These are phyloP conservation scores for Parietichytrium sp. DNA, from an alignment of 108 stramenopile species.

Conservation along the genomic window DNA sequence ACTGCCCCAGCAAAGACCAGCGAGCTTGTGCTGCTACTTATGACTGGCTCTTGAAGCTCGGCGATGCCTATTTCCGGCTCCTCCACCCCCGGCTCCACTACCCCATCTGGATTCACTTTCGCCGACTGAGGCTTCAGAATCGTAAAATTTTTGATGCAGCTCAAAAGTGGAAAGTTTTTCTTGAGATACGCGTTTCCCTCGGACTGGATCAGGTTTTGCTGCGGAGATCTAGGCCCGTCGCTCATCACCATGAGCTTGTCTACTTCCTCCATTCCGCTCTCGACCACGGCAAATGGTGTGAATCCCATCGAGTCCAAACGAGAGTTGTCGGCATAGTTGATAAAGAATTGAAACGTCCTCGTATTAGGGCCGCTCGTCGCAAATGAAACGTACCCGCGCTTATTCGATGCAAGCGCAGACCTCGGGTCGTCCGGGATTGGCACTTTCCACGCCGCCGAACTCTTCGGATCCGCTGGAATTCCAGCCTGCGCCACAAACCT, in stretches of 20 bases:
- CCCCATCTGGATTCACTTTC: no score
- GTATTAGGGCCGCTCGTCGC: conserved; percentile 35
- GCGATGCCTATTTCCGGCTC: no score
- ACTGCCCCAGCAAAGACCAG: no score
- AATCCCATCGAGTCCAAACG: conserved; percentile 37
- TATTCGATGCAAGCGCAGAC: conserved; percentile 19
- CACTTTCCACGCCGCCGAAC: neutral
- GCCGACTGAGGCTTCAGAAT: no score
- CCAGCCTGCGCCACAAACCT: conserved; percentile 36
- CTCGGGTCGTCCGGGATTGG: conserved; percentile 39
- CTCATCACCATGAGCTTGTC: conserved; percentile 41
- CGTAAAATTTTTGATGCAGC: no score
- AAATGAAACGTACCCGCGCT: conserved; percentile 13
- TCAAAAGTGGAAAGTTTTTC: neutral
- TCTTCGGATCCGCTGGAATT: conserved; percentile 9
- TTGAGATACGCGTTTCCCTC: neutral
- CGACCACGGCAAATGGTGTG: conserved; percentile 41
- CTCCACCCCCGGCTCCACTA: no score
- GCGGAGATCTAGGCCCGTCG: neutral
- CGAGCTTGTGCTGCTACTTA: no score
- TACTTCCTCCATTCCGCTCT: conserved; percentile 49
- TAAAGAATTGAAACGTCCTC: conserved; percentile 39
- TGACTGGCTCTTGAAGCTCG: no score
- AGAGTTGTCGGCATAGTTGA: conserved; percentile 41
- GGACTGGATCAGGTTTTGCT: neutral